Evolutionary conservation across 345 rosid species (phyloP).

Genomic region (Eucalyptus pumila): DNA sequence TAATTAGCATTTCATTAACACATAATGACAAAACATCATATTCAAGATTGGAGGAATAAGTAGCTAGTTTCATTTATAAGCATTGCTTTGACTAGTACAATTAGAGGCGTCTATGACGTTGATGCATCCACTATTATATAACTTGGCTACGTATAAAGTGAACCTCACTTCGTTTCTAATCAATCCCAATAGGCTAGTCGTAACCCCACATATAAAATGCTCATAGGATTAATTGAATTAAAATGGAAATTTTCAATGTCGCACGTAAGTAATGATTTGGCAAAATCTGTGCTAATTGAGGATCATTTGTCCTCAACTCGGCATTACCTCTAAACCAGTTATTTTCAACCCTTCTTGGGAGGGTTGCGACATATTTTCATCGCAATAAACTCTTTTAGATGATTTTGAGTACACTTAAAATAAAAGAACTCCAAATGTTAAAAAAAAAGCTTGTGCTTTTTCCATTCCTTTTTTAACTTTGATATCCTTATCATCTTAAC

Average conservation of each 20-base stretch:
- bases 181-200: accelerated
- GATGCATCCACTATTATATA: background rate
- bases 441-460: accelerated
- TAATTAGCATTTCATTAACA: background rate
- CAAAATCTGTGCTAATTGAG: accelerated
- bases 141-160: accelerated
- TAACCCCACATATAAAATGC: accelerated
- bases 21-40: background rate
- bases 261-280: accelerated
- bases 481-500: background rate
- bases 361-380: background rate
- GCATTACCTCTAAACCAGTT: background rate
- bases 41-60: background rate
- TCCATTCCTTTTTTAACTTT: background rate
- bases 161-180: accelerated
- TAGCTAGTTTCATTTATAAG: background rate
- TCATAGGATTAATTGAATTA: background rate
- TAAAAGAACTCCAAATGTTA: background rate
- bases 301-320: background rate
- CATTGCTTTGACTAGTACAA: background rate
- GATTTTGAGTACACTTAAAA: background rate
- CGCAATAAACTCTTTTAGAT: background rate
- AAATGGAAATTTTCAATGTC: background rate
- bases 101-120: accelerated
- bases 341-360: accelerated